Conservation (phyloP, 2,329 filamentous ascomycete genomes). For the Penicillium sp. region DNA sequence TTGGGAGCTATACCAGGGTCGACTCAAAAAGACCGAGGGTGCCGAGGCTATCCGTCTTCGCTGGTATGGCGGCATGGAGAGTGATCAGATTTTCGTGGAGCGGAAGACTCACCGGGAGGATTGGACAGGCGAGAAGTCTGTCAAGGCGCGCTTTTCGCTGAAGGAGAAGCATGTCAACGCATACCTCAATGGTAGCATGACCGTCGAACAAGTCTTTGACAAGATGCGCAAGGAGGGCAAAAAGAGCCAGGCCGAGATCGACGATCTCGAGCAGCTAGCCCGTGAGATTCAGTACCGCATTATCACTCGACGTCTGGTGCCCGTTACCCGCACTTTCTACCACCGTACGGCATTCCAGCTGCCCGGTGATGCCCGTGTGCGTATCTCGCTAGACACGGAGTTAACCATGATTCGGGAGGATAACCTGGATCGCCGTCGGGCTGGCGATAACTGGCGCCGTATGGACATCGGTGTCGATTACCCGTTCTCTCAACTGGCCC, state of each 20-base stretch:
- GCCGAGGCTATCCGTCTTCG: constrained; percentile 92
- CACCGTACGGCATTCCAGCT: constrained; percentile 97
- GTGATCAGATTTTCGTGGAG: constrained; percentile 92
- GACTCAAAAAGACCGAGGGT: constrained; percentile 94
- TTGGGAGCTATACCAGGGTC: constrained; percentile 90
- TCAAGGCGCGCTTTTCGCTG: constrained; percentile 89
- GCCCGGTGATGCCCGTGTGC: constrained; percentile 89
- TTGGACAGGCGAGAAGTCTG: constrained; percentile 98
- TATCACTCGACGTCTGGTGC: constrained; percentile 76
- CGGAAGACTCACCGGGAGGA: constrained; percentile 97
- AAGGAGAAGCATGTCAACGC: constrained; percentile 98
- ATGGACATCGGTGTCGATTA: constrained; percentile 97
- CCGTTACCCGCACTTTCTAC: constrained; percentile 93
- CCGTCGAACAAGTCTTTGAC: constrained; percentile 85
- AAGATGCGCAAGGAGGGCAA: constrained; percentile 94
- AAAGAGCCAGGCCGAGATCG: constrained; percentile 86
- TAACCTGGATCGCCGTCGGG: constrained; percentile 70
- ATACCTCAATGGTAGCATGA: constrained; percentile 77
- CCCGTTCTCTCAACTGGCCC: constrained; percentile 82
- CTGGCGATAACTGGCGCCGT: constrained; percentile 87
- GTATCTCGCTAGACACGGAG: constrained; percentile 94
- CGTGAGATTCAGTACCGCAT: constrained; percentile 91
- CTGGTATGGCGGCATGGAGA: constrained; percentile 97
- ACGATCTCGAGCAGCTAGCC: constrained; percentile 80
- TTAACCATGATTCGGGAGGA: constrained; percentile 93